Percentiles rank a stretch among this genome's conserved stretches.
Evolutionary conservation across 441 rosid species (phyloP).

Genomic region (Populus hybrid): DNA sequence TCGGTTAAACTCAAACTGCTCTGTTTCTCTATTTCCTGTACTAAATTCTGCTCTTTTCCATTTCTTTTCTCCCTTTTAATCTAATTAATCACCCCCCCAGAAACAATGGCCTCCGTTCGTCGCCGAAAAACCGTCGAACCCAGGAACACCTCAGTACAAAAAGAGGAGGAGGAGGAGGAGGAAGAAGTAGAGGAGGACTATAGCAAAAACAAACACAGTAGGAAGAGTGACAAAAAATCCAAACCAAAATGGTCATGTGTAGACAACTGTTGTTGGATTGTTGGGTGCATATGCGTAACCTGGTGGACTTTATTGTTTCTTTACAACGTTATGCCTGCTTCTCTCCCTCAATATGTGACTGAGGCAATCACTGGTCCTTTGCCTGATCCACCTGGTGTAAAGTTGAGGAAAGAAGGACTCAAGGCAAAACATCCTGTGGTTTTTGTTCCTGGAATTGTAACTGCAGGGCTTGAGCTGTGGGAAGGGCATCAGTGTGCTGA

Average conservation of each 20-base stretch:
- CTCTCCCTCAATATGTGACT: constrained; percentile 78
- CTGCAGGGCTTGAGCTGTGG: constrained; percentile 97
- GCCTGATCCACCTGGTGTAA: constrained; percentile 87
- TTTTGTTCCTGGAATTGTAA: constrained; percentile 91
- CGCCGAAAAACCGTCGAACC: constrained; percentile 48
- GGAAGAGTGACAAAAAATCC: constrained; percentile 17
- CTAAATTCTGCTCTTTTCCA: background rate
- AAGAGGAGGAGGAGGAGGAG: constrained; percentile 10
- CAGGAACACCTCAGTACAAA: constrained; percentile 20
- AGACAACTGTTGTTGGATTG: constrained; percentile 83
- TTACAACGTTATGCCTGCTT: constrained; percentile 84
- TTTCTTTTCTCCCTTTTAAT: background rate
- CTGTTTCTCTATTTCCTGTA: background rate
- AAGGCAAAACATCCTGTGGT: constrained; percentile 81
- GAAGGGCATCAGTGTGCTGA: constrained; percentile 88
- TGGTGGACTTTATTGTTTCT: constrained; percentile 89
- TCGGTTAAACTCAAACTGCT: background rate
- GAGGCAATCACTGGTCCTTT: constrained; percentile 86
- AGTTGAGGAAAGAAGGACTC: constrained; percentile 73
- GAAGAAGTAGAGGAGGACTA: constrained; percentile 21
- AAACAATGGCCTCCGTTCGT: constrained; percentile 47
- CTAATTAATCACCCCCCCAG: background rate
- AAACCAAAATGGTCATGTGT: constrained; percentile 62
- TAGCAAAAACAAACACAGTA: constrained; percentile 27
- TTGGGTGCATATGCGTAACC: constrained; percentile 65